Base-by-base conservation (phyloP, 352 stramenopile genomes). In the Phytophthora foliorum region DNA sequence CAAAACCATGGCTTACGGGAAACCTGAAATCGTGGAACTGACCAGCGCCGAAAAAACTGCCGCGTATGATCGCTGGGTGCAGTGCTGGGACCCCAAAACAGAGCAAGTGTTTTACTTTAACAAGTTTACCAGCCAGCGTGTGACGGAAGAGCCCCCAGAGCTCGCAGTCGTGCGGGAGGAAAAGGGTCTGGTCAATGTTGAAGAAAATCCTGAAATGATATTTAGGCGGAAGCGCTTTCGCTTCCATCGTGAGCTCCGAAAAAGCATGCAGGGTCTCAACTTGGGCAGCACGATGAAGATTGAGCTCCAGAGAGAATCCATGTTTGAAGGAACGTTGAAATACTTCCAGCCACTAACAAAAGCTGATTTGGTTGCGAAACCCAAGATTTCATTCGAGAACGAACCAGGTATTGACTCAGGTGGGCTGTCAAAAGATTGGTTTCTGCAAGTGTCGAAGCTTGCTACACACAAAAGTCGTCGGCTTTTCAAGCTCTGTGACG, bases 91-190 rank as follows among this genome's bases (percentile, higher is more conserved):
- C 36, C 79, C 79, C 32, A 91, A 89, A 63, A 80, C 86, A 9
- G 88, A 96, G 62, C 76, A 93, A 57, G 83, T 95, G 0, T 97
- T 97, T 65, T 97, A 89, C 72, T 97, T 96, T 74, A 94, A 97
- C 72, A 90, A 90, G 67, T 92, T 87, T 27, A 93, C 86, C 4
- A 88, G 82, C 34, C 84, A 93, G 59, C 84, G 80, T 14, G 84
- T 90, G 32, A 88, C 71, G 0, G 73, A 88, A 4, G 84, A 93
- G 44, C 83, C 84, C 17, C 64, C 39, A 8, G 87, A 94, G 24
- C 29, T 94, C 1, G 56, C 54, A 0, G 69, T 75, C 6, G 77
- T 78, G 2, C 63, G 85, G 9, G 67, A 86, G 50, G 77, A 79
- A 22, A 69, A 65, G 17, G 85, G 83, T 0, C 19, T 81, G 16